A percentile compares a stretch with the other conserved stretches of the same genome.
These are phyloP conservation scores for Scutellaria minor DNA, from an alignment of 257 asterid genomes.

Conservation along the genomic window DNA sequence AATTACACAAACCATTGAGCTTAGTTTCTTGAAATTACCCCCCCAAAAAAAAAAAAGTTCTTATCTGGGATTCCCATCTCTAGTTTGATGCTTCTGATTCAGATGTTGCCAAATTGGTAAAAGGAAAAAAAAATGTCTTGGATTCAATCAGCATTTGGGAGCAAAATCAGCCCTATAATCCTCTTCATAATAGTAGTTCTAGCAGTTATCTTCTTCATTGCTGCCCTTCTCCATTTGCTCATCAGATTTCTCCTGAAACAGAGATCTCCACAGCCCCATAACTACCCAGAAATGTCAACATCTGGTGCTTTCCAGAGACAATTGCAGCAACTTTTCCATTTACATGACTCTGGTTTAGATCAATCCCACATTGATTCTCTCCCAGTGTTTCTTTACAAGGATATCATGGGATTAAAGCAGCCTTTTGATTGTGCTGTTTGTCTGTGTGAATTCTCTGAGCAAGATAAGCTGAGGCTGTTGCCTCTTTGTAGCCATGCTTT, in stretches of 20 bases:
- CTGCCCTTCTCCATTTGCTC: slow-evolving; percentile 68
- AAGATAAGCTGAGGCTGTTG: slow-evolving; percentile 71
- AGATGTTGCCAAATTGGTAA: slow-evolving; percentile 28
- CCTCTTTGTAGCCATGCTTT: slow-evolving; percentile 93
- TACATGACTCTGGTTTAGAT: slow-evolving; percentile 89
- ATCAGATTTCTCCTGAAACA: slow-evolving; percentile 58
- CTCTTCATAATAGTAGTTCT: slow-evolving; percentile 54
- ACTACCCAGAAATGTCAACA: slow-evolving; percentile 50
- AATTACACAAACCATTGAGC: not conserved
- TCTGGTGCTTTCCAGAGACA: slow-evolving; percentile 76
- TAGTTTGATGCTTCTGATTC: slow-evolving; percentile 34
- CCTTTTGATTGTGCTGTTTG: slow-evolving; percentile 96
- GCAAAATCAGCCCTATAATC: slow-evolving; percentile 62
- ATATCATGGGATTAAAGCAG: slow-evolving; percentile 70
- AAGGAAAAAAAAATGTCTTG: slow-evolving; percentile 52
- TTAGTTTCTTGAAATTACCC: slow-evolving; percentile 5
- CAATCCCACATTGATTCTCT: slow-evolving; percentile 80
- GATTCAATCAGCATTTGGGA: slow-evolving; percentile 69
- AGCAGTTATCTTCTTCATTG: slow-evolving; percentile 60
- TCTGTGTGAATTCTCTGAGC: slow-evolving; percentile 71
- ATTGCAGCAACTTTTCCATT: slow-evolving; percentile 76
- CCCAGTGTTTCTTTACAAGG: slow-evolving; percentile 78
- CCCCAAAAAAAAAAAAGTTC: not conserved
- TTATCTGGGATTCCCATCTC: no score
- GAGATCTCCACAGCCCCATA: slow-evolving; percentile 46